Evolutionary conservation across 805 yeast species (phyloP).

Genomic region (Ascoidea rubescens): DNA sequence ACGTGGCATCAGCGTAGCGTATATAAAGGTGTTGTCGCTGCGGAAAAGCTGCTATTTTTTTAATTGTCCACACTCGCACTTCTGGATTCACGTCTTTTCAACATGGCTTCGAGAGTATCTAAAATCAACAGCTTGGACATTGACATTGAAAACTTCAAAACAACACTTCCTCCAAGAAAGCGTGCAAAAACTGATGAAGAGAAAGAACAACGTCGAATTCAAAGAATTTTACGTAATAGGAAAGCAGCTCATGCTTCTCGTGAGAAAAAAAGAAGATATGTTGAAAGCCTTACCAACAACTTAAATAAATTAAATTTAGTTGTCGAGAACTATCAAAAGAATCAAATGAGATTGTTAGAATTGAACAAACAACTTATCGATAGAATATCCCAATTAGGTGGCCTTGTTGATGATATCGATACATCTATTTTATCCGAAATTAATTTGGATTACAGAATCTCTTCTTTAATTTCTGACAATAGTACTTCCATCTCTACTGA

Average conservation of each 20-base stretch:
- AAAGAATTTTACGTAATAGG: slow-evolving; percentile 83
- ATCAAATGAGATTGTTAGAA: not conserved
- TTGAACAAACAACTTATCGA: too few relatives aligned
- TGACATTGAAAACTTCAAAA: slow-evolving; percentile 14
- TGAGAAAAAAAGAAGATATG: slow-evolving; percentile 88
- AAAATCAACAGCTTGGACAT: not conserved
- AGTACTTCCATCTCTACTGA: not conserved
- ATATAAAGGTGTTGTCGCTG: too few relatives aligned
- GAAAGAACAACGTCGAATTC: slow-evolving; percentile 91
- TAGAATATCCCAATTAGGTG: not conserved
- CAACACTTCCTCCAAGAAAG: slow-evolving; percentile 80
- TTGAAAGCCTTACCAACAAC: slow-evolving; percentile 60
- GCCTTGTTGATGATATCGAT: too few relatives aligned
- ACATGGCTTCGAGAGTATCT: not conserved
- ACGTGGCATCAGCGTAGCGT: too few relatives aligned
- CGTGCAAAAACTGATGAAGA: slow-evolving; percentile 94
- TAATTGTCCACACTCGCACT: too few relatives aligned
- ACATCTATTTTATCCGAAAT: too few relatives aligned
- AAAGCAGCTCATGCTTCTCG: slow-evolving; percentile 96
- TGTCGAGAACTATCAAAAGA: not conserved
- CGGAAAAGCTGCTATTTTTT: too few relatives aligned
- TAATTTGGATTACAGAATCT: too few relatives aligned
- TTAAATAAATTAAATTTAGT: slow-evolving; percentile 2
- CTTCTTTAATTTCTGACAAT: too few relatives aligned
- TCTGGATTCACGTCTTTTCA: too few relatives aligned